Evolutionary conservation across 2,329 filamentous ascomycete species (phyloP).

Genomic region (Xylariales sp.): DNA sequence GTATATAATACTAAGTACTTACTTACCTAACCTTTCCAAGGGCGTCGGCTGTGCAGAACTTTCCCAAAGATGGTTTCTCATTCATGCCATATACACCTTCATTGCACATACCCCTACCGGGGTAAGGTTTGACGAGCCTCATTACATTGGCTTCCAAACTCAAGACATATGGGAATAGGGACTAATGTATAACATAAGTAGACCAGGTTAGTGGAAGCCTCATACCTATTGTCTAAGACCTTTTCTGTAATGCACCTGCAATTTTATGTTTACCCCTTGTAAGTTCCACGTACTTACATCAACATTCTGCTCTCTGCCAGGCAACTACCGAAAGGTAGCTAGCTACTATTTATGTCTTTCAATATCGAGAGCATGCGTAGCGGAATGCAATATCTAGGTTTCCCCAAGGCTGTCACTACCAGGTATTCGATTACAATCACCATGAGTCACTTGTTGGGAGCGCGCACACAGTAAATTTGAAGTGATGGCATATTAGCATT

Average conservation of each 20-base stretch:
- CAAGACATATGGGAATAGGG: no score
- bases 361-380: not conserved
- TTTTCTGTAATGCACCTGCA: not conserved
- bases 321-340: not conserved
- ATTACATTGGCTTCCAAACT: no score
- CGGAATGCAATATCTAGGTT: not conserved
- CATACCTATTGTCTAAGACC: not conserved
- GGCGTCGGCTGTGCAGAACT: no score
- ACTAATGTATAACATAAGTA: no score
- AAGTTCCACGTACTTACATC: not conserved
- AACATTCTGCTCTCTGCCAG: not conserved
- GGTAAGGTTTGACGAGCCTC: no score
- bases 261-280: not conserved
- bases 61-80: no score
- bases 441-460: not conserved
- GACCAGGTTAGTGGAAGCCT: not conserved
- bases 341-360: not conserved
- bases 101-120: no score
- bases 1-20: no score
- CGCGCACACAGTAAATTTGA: constrained; percentile 10
- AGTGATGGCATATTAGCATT: constrained; percentile 32
- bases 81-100: no score
- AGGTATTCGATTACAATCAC: not conserved
- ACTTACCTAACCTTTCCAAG: no score
- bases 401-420: not conserved